These are phyloP conservation scores for Agaricus blazei DNA, from an alignment of 768 basidiomycete genomes.

Conservation along the genomic window DNA sequence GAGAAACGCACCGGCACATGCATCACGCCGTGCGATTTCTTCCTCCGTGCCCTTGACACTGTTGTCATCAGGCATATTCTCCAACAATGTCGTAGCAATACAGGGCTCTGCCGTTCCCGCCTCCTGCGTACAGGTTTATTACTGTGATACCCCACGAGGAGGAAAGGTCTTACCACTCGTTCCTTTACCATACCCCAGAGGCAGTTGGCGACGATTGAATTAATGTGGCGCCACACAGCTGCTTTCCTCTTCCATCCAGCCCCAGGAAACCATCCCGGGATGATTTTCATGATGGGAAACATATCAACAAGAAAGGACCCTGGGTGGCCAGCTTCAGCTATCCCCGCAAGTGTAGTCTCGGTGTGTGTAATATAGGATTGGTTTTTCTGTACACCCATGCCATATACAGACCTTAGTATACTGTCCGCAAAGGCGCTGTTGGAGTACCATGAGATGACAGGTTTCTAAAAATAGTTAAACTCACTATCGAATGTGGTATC, in stretches of 20 bases:
- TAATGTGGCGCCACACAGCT: conserved; percentile 26
- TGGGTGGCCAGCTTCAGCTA: conserved; percentile 23
- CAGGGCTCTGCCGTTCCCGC: background rate
- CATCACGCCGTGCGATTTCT: conserved; percentile 23
- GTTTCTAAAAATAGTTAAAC: conserved; percentile 1
- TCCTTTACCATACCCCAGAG: conserved; percentile 23
- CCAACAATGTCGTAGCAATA: conserved; percentile 13
- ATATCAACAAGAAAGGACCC: conserved; percentile 32
- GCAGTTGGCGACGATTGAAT: conserved; percentile 20
- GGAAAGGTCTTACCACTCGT: conserved; percentile 19
- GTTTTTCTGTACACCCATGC: conserved; percentile 23
- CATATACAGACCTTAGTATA: conserved; percentile 27
- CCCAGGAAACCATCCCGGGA: conserved; percentile 36
- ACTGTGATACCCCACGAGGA: background rate
- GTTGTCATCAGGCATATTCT: conserved; percentile 12
- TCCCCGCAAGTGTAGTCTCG: conserved; percentile 20
- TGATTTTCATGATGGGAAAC: conserved; percentile 25
- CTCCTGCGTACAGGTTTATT: background rate
- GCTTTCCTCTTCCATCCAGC: conserved; percentile 8
- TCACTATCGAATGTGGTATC: conserved; percentile 8
- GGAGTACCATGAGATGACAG: background rate
- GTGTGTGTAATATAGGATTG: conserved; percentile 28
- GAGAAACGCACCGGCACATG: conserved; percentile 31
- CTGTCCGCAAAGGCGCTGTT: conserved; percentile 33
- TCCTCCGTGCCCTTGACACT: conserved; percentile 13